Evolutionary conservation across 345 rosid species (phyloP).

Genomic region (Alliaria petiolata): DNA sequence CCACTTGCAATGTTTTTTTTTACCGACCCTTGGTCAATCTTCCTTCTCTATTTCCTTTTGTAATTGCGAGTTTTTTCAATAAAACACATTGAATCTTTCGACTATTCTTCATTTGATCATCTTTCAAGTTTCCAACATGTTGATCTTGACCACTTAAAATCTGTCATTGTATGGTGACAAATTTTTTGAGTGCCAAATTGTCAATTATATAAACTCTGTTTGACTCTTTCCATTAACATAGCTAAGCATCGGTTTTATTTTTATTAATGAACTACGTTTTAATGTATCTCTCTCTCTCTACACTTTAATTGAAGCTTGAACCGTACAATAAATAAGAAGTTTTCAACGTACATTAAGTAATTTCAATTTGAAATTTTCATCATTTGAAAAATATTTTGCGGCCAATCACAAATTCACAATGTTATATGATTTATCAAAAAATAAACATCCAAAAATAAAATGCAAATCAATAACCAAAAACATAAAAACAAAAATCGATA

Average conservation of each 20-base stretch:
- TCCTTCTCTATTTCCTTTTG: too few species aligned
- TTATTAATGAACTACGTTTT: neutral
- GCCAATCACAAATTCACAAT: conserved; percentile 26
- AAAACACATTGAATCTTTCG: too few species aligned
- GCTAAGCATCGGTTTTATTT: neutral
- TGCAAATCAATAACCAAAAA: conserved; percentile 6
- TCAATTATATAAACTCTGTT: neutral
- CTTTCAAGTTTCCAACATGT: too few species aligned
- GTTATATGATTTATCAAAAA: neutral
- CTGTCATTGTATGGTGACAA: too few species aligned
- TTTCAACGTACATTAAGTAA: neutral
- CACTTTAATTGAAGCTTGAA: neutral
- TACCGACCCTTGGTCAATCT: too few species aligned
- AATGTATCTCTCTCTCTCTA: neutral
- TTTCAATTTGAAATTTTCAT: neutral
- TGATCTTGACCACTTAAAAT: too few species aligned
- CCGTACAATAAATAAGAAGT: neutral
- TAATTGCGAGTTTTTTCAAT: too few species aligned
- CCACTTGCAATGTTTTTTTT: too few species aligned
- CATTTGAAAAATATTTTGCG: neutral
- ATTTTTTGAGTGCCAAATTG: too few species aligned
- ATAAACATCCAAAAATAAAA: neutral
- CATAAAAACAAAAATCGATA: neutral
- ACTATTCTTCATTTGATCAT: too few species aligned
- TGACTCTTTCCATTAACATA: neutral